A percentile compares a stretch with the other conserved stretches of the same genome.
Conservation (phyloP, 2,329 filamentous ascomycete species). For the Penicillium sp. region DNA sequence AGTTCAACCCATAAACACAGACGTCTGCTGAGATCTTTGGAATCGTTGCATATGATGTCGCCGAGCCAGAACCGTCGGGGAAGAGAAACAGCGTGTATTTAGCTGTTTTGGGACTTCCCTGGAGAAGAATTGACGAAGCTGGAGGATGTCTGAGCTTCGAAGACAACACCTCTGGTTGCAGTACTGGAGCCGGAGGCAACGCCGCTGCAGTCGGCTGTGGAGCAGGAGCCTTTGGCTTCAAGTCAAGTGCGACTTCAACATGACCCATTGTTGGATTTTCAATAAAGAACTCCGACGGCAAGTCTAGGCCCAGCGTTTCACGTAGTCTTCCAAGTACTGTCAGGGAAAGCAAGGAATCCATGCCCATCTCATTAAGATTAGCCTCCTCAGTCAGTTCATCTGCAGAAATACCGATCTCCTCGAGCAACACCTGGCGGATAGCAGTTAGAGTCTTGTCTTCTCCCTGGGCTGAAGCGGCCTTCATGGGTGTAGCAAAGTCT, state of each 20-base stretch:
- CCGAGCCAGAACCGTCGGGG: slow-evolving; percentile 45
- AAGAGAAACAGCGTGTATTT: slow-evolving; percentile 41
- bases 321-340: slow-evolving; percentile 44
- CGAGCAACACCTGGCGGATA: slow-evolving; percentile 39
- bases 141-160: slow-evolving; percentile 28
- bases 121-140: slow-evolving; percentile 41
- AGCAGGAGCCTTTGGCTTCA: slow-evolving; percentile 31
- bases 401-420: slow-evolving; percentile 42
- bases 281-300: slow-evolving; percentile 42
- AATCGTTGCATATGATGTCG: slow-evolving; percentile 43
- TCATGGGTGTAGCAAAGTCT: slow-evolving; percentile 25
- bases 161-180: slow-evolving; percentile 19
- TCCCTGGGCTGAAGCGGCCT: slow-evolving; percentile 21
- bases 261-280: slow-evolving; percentile 41
- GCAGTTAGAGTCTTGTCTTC: slow-evolving; percentile 33
- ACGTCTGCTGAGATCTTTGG: slow-evolving; percentile 38
- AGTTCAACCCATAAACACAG: slow-evolving; percentile 42
- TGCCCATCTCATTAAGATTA: slow-evolving; percentile 41
- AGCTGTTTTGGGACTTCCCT: slow-evolving; percentile 41
- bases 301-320: slow-evolving; percentile 39
- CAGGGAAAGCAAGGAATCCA: slow-evolving; percentile 45
- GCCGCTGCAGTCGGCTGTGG: slow-evolving; percentile 9
- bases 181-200: slow-evolving; percentile 20
- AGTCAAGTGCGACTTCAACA: slow-evolving; percentile 34
- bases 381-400: slow-evolving; percentile 37